Evolutionary conservation across 805 yeast genomes (phyloP).

Genomic region (Suhomyces sp.): DNA sequence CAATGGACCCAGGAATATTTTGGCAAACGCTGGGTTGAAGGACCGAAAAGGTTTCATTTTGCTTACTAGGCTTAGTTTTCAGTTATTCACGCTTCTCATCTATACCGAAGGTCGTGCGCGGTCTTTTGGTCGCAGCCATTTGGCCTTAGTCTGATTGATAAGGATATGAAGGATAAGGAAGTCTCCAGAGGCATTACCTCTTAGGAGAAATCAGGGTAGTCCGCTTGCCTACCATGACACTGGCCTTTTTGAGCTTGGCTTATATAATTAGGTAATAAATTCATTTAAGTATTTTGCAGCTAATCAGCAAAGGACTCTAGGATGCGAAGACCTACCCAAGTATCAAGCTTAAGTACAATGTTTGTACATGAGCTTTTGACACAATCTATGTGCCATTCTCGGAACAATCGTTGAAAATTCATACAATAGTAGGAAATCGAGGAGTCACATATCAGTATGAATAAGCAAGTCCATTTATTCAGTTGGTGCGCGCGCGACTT

Average conservation of each 20-base stretch:
- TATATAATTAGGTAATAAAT: too few species aligned
- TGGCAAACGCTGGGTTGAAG: slow-evolving; percentile 25
- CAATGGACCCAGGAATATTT: slow-evolving; percentile 18
- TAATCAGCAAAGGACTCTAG: not conserved
- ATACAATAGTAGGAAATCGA: too few species aligned
- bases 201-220: too few species aligned
- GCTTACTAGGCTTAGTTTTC: not conserved
- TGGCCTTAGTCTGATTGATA: not conserved
- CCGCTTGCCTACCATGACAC: not conserved
- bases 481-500: not conserved
- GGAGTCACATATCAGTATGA: too few species aligned
- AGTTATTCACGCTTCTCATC: not conserved
- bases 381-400: too few species aligned
- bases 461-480: too few species aligned
- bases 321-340: not conserved
- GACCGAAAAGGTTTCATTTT: slow-evolving; percentile 12
- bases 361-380: too few species aligned
- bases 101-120: not conserved
- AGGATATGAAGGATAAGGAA: too few species aligned
- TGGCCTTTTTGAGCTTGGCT: too few species aligned
- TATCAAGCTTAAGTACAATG: not conserved
- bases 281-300: not conserved
- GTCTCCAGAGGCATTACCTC: too few species aligned
- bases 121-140: not conserved
- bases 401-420: too few species aligned